Percentiles rank a stretch among this genome's conserved stretches.
Evolutionary conservation across 208 protist species (phyloP).

Genomic region (Leishmania braziliensis): DNA sequence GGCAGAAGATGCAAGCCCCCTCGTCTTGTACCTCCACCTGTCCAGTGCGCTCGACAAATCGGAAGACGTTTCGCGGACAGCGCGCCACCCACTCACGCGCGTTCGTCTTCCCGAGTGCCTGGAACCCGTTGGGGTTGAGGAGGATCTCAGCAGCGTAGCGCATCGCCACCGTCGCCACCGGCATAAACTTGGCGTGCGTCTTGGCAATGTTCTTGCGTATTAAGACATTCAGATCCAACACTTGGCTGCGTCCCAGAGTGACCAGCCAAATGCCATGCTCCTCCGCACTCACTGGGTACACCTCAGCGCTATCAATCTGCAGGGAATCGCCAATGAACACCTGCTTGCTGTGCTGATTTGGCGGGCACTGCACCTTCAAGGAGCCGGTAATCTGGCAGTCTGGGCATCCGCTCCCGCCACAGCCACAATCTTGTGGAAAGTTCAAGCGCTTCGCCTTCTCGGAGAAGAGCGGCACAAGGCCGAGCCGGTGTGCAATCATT

Average conservation of each 20-base stretch:
- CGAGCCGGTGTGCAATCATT: conserved; percentile 98
- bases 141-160: conserved; percentile 92
- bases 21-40: conserved; percentile 76
- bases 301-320: conserved; percentile 74
- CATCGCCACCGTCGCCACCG: conserved; percentile 93
- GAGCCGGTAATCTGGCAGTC: conserved; percentile 89
- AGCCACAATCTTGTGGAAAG: conserved; percentile 85
- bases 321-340: conserved; percentile 84
- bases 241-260: conserved; percentile 86
- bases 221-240: conserved; percentile 73
- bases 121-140: conserved; percentile 89
- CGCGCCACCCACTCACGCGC: conserved; percentile 84
- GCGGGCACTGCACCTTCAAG: conserved; percentile 79
- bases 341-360: conserved; percentile 73
- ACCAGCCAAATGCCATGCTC: conserved; percentile 87
- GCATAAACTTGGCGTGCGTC: conserved; percentile 98
- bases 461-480: conserved; percentile 96
- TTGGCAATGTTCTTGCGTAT: conserved; percentile 97
- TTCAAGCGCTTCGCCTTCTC: conserved; percentile 85
- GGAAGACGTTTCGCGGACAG: conserved; percentile 92
- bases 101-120: conserved; percentile 63
- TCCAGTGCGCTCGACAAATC: conserved; percentile 61
- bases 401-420: conserved; percentile 73
- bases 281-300: conserved; percentile 84
- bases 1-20: conserved; percentile 92